These are phyloP conservation scores for Polytrichum formosum DNA, from an alignment of 225 moss, liverwort and hornwort species.

Conservation along the genomic window DNA sequence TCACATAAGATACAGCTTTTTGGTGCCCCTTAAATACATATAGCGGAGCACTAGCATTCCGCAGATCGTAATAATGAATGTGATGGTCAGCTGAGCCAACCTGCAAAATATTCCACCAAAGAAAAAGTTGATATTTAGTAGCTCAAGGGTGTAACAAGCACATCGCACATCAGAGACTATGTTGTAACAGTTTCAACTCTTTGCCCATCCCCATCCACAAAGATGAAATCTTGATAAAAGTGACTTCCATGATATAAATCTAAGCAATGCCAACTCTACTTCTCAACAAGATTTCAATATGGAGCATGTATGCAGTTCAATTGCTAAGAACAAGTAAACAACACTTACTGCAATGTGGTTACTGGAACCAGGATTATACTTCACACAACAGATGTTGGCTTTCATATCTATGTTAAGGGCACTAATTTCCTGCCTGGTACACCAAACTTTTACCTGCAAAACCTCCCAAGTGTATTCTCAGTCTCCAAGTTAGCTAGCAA, in stretches of 20 bases:
- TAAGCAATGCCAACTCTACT: no score
- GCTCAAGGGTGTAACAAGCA: no score
- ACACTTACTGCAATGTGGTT: conserved; percentile 75
- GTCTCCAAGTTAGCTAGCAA: background rate
- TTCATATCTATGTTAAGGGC: conserved; percentile 86
- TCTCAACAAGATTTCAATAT: no score
- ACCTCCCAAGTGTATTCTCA: background rate
- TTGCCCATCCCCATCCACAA: no score
- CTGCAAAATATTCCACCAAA: conserved; percentile 24
- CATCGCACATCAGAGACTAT: no score
- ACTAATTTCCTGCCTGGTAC: conserved; percentile 87
- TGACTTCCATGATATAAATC: no score
- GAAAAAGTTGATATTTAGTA: no score
- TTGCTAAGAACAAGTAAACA: no score
- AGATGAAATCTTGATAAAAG: no score
- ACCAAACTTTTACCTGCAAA: conserved; percentile 89
- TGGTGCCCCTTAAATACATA: conserved; percentile 79
- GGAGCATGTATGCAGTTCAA: no score
- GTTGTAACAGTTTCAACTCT: no score
- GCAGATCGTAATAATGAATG: conserved; percentile 88
- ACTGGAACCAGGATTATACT: conserved; percentile 90
- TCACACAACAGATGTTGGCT: conserved; percentile 95
- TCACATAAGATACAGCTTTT: conserved; percentile 93
- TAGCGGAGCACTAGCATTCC: conserved; percentile 59
- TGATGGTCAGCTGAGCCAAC: conserved; percentile 92